phyloP scores from a whole-genome alignment of 1,284 basidiomycete species.

The Ganoderma sinense region DNA sequence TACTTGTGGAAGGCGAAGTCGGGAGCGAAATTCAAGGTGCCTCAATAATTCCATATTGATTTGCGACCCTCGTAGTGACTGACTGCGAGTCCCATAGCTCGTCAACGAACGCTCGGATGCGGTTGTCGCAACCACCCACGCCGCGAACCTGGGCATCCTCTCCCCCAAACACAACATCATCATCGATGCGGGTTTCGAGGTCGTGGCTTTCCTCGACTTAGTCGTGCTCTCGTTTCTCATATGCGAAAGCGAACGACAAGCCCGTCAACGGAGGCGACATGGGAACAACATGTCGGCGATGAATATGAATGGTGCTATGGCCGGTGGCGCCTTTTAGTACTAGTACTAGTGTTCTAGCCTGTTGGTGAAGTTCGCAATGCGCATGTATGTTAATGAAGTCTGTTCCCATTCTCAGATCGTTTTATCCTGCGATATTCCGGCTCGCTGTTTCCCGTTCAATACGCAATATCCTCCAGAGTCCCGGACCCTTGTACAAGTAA shows the following conservation, averaged over 20 bases:
- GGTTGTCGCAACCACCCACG: slow-evolving; percentile 5
- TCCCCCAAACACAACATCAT: background rate
- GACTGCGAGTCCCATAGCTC: background rate
- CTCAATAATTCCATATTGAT: background rate
- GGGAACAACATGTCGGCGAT: too few species aligned
- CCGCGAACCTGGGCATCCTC: background rate
- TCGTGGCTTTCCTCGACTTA: slow-evolving; percentile 10
- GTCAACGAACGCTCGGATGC: background rate
- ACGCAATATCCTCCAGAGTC: too few species aligned
- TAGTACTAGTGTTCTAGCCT: too few species aligned
- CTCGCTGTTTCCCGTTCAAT: background rate
- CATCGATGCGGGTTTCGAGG: background rate
- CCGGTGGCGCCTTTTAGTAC: background rate
- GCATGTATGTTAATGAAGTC: too few species aligned
- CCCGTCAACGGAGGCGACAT: background rate
- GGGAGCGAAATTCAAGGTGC: slow-evolving; percentile 1
- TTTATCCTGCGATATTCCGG: background rate
- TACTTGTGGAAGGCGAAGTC: slow-evolving; percentile 11
- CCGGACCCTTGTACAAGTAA: too few species aligned
- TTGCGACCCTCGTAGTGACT: background rate
- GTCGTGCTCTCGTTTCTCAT: slow-evolving; percentile 17
- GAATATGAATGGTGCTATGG: background rate
- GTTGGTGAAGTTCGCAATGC: too few species aligned
- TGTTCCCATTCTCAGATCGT: background rate
- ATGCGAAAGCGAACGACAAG: slow-evolving; percentile 11